Conservation (phyloP, 441 rosid genomes). For the Brassica hybrid region DNA sequence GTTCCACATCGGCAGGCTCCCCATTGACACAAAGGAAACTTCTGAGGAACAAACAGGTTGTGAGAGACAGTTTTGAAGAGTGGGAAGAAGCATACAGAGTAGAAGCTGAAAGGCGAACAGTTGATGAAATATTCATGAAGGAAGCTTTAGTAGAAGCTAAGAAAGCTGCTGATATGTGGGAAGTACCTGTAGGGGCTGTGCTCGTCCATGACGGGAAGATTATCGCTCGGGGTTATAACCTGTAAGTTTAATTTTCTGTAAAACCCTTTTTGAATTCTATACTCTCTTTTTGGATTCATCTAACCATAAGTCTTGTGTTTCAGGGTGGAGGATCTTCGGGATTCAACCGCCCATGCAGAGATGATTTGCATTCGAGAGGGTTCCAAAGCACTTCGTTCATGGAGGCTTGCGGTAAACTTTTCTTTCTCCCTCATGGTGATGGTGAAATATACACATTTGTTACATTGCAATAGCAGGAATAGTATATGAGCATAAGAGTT, state of each 20-base stretch:
- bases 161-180: slow-evolving; percentile 97
- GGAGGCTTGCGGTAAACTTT: slow-evolving; percentile 87
- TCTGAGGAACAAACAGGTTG: slow-evolving; percentile 73
- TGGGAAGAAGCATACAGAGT: slow-evolving; percentile 93
- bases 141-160: slow-evolving; percentile 94
- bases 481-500: background rate
- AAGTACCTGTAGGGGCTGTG: slow-evolving; percentile 98
- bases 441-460: background rate
- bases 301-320: slow-evolving; percentile 34
- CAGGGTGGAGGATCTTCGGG: slow-evolving; percentile 96
- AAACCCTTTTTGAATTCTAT: slow-evolving; percentile 14
- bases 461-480: slow-evolving; percentile 15
- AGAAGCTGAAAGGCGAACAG: slow-evolving; percentile 72
- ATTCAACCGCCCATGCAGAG: slow-evolving; percentile 98
- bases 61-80: slow-evolving; percentile 83
- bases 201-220: slow-evolving; percentile 90
- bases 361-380: slow-evolving; percentile 95
- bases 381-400: slow-evolving; percentile 68
- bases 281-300: slow-evolving; percentile 16
- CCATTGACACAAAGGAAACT: slow-evolving; percentile 67
- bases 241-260: slow-evolving; percentile 59
- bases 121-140: slow-evolving; percentile 93
- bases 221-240: slow-evolving; percentile 89
- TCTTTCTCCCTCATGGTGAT: background rate
- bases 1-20: slow-evolving; percentile 47